Evolutionary conservation across 1,139 yeast genomes (phyloP), one percentile per base, ranked within the genome.

Genomic region (Candida labiduridarum): DNA sequence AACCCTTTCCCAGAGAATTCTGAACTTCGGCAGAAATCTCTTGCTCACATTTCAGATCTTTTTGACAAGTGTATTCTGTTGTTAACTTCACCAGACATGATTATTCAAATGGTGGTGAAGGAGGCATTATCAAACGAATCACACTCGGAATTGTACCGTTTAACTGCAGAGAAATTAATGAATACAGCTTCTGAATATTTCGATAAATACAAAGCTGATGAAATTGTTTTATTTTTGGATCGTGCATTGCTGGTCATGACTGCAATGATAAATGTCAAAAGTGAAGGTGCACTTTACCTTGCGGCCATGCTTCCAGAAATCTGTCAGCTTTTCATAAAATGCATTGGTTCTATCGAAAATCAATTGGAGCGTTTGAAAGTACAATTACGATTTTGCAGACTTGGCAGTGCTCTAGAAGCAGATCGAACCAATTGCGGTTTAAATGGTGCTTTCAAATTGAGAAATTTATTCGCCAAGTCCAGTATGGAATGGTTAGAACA

Each of bases 401-500:
- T 85, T 56, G 72, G 77, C 6, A 73, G 75, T 36, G 74, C 79
- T 1, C 69, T 85, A 42, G 85, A 85, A 46, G 50, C 62, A 4
- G 71, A 74, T 44, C 68, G 72, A 49, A 63, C 61, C 7, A 65
- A 70, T 31, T 56, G 72, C 30, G 78, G 82, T 0, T 57, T 79
- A 30, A 68, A 75, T 38, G 90, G 92, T 41, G 87, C 85, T 38
- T 77, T 77, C 56, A 72, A 73, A 47, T 57, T 80, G 14, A 80
- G 94, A 58, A 89, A 87, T 62, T 69, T 69, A 44, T 80, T 83
- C 67, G 82, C 90, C 3, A 79, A 83, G 56, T 65, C 78, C 9
- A 78, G 82, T 5, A 79, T 84, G 16, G 85, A 80, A 42, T 89
- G 95, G 92, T 75, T 89, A 49, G 91, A 85, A 53, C 71, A 72